Percentiles rank a stretch among this genome's conserved stretches.
Conservation (phyloP, 1,139 yeast species). For the Blastobotrys indianensis region DNA sequence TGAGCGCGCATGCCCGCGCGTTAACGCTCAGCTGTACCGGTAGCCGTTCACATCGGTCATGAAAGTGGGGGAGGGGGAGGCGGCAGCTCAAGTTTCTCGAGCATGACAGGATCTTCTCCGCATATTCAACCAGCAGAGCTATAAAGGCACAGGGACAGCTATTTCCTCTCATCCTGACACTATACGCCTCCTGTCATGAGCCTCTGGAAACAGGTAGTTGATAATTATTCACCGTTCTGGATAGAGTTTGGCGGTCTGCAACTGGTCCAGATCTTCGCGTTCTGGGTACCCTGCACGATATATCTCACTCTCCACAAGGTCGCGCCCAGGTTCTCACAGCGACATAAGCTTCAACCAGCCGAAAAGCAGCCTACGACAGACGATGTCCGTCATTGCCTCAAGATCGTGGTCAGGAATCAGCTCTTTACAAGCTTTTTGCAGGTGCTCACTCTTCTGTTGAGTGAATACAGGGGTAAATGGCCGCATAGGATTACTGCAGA, state of each 20-base stretch:
- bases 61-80: too few species aligned
- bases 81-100: too few species aligned
- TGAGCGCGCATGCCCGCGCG: too few species aligned
- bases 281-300: constrained; percentile 20
- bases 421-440: constrained; percentile 6
- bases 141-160: background rate
- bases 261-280: constrained; percentile 17
- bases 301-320: constrained; percentile 14
- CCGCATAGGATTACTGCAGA: constrained; percentile 3
- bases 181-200: background rate
- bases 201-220: constrained; percentile 5
- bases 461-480: background rate
- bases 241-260: constrained; percentile 17
- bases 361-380: constrained; percentile 18
- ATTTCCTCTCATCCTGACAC: background rate
- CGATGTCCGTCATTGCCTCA: constrained; percentile 18
- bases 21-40: too few species aligned
- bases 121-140: background rate
- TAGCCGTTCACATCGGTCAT: too few species aligned
- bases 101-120: too few species aligned
- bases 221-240: constrained; percentile 5
- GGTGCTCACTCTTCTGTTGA: background rate
- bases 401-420: constrained; percentile 16
- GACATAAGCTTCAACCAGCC: constrained; percentile 21
- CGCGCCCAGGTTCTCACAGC: constrained; percentile 16